Percentiles rank a stretch among this genome's conserved stretches.
These are phyloP conservation scores for Geotrichum aggregatum DNA, from an alignment of 1,139 yeast species.

Conservation along the genomic window DNA sequence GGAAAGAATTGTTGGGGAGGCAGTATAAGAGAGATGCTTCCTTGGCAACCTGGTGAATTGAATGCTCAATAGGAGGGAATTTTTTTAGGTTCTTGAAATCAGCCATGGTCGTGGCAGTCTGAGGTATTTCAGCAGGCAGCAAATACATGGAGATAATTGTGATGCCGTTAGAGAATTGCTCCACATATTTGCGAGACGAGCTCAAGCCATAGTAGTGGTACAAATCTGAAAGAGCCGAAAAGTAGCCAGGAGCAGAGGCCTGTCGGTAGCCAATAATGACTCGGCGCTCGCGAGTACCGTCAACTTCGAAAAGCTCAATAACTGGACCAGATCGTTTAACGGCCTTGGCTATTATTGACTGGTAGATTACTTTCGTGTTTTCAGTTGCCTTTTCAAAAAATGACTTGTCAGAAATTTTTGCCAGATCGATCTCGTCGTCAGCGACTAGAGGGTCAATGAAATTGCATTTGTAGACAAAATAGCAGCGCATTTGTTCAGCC, in stretches of 20 bases:
- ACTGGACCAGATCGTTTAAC: conserved; percentile 84
- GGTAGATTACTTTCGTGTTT: conserved; percentile 74
- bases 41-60: conserved; percentile 85
- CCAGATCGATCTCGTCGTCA: conserved; percentile 49
- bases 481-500: conserved; percentile 62
- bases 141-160: conserved; percentile 85
- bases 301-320: conserved; percentile 78
- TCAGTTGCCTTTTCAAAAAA: conserved; percentile 75
- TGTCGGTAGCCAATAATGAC: conserved; percentile 86
- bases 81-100: conserved; percentile 36
- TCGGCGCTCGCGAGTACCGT: conserved; percentile 74
- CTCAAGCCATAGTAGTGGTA: conserved; percentile 85
- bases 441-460: conserved; percentile 45
- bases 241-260: conserved; percentile 79
- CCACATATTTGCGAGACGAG: conserved; percentile 87
- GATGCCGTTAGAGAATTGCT: conserved; percentile 85
- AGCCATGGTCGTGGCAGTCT: conserved; percentile 37
- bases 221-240: conserved; percentile 80
- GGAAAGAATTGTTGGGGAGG: conserved; percentile 82
- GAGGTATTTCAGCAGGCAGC: conserved; percentile 47
- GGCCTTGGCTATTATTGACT: conserved; percentile 68
- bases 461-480: conserved; percentile 78
- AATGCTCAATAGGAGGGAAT: conserved; percentile 57
- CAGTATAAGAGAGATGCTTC: conserved; percentile 92
- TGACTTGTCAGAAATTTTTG: conserved; percentile 70